These are phyloP conservation scores for Choiromyces venosus DNA, from an alignment of 495 filamentous ascomycete species.

Conservation along the genomic window DNA sequence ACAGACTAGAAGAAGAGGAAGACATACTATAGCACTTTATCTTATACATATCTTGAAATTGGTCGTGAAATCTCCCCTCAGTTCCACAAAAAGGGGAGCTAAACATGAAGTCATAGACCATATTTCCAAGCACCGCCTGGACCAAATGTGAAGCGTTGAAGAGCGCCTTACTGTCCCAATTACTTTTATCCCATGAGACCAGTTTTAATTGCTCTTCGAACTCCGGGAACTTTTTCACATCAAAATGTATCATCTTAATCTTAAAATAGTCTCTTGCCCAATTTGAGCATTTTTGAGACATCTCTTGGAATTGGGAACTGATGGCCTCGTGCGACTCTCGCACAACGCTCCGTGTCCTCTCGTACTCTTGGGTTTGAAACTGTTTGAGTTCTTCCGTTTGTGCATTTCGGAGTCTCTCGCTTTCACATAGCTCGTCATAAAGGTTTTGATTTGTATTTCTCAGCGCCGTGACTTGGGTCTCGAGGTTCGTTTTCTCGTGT, in stretches of 20 bases:
- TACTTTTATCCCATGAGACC: conserved; percentile 9
- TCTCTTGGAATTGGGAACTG: conserved; percentile 13
- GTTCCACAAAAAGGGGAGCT: conserved; percentile 14
- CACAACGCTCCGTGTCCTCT: background rate
- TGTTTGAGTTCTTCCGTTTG: conserved; percentile 15
- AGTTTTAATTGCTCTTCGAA: conserved; percentile 6
- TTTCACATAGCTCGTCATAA: background rate
- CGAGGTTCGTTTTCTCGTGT: background rate
- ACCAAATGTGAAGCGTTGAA: conserved; percentile 25
- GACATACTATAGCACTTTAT: conserved; percentile 18
- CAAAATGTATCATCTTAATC: conserved; percentile 10
- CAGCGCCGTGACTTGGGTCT: background rate
- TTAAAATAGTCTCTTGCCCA: conserved; percentile 30
- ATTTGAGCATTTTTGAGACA: conserved; percentile 16
- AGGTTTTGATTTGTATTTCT: background rate
- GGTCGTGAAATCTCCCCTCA: background rate
- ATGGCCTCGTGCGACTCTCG: conserved; percentile 12
- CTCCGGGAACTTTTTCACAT: conserved; percentile 2
- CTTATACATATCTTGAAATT: conserved; percentile 12
- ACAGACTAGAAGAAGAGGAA: background rate
- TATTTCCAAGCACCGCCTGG: conserved; percentile 21
- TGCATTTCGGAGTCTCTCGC: background rate
- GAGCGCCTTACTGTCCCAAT: conserved; percentile 1
- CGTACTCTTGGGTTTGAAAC: conserved; percentile 12
- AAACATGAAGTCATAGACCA: conserved; percentile 12